Evolutionary conservation across 1,284 basidiomycete genomes (phyloP).

Genomic region (Ceratobasidium theobromae): DNA sequence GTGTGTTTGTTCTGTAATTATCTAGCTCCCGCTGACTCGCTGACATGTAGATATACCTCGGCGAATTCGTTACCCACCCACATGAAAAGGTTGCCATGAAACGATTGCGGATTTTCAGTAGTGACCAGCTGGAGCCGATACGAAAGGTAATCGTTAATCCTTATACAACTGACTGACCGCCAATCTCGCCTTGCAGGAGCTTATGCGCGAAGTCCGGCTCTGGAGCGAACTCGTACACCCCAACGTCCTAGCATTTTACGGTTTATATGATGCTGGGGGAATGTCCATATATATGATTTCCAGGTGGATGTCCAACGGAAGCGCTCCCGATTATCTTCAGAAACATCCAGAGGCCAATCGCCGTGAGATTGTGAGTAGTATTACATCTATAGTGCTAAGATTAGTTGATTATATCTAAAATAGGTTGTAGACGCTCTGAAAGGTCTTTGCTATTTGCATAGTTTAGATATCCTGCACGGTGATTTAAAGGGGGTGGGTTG

Average conservation of each 20-base stretch:
- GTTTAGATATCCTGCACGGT: slow-evolving; percentile 13
- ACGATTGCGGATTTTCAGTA: not conserved
- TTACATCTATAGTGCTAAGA: too few species aligned
- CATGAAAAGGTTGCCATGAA: slow-evolving; percentile 30
- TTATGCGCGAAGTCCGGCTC: slow-evolving; percentile 25
- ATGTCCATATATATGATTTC: slow-evolving; percentile 28
- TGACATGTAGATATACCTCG: slow-evolving; percentile 10
- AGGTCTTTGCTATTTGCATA: slow-evolving; percentile 24
- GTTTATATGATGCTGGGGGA: slow-evolving; percentile 8
- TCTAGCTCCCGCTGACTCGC: not conserved
- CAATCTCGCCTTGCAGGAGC: not conserved
- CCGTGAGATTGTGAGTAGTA: not conserved
- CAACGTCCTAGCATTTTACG: slow-evolving; percentile 22
- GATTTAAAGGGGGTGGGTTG: slow-evolving; percentile 19
- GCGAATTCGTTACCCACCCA: slow-evolving; percentile 16
- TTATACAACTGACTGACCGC: not conserved
- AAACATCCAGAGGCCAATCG: slow-evolving; percentile 20
- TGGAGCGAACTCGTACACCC: slow-evolving; percentile 23
- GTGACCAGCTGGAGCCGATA: not conserved
- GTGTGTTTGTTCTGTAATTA: not conserved
- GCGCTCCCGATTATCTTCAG: slow-evolving; percentile 20
- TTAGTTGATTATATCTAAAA: not conserved
- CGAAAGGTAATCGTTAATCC: slow-evolving; percentile 7
- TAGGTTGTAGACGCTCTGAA: slow-evolving; percentile 13
- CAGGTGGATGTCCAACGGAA: slow-evolving; percentile 25